Conservation (phyloP, 129 eudicot genomes). For the Lactuca saligna region DNA sequence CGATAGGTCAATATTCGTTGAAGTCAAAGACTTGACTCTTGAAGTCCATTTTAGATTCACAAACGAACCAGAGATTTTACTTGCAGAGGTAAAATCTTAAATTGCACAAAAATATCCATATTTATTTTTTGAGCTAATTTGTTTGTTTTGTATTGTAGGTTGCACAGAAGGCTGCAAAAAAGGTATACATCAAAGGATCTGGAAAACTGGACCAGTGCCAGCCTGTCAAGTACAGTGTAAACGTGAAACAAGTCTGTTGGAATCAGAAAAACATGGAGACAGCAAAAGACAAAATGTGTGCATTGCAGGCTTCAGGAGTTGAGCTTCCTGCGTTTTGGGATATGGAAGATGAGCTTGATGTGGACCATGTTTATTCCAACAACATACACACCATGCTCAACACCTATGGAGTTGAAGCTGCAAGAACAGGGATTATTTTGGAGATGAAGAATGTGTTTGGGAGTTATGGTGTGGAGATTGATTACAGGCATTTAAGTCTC, state of each 20-base stretch:
- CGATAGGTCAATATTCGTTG: constrained; percentile 45
- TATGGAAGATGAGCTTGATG: constrained; percentile 77
- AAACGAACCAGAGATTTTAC: constrained; percentile 74
- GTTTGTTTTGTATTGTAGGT: constrained; percentile 38
- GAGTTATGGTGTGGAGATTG: constrained; percentile 83
- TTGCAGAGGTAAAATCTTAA: constrained; percentile 58
- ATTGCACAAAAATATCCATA: background rate
- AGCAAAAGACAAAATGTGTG: constrained; percentile 33
- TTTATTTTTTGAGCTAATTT: background rate
- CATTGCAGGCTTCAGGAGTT: constrained; percentile 78
- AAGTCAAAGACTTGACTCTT: constrained; percentile 41
- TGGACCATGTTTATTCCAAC: constrained; percentile 64
- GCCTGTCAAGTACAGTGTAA: constrained; percentile 54
- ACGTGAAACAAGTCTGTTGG: constrained; percentile 71
- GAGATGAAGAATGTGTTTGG: constrained; percentile 74
- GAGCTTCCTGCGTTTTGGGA: constrained; percentile 76
- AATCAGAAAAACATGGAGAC: constrained; percentile 31
- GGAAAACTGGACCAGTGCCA: constrained; percentile 79
- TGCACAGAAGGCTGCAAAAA: constrained; percentile 74
- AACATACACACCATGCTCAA: constrained; percentile 59
- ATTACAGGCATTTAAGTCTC: constrained; percentile 70
- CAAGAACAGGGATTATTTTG: constrained; percentile 59
- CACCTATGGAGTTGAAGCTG: constrained; percentile 88
- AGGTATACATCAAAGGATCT: constrained; percentile 58
- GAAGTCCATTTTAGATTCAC: constrained; percentile 67